Conservation (phyloP, 2,329 filamentous ascomycete genomes). For the Arachnomyces sp. region DNA sequence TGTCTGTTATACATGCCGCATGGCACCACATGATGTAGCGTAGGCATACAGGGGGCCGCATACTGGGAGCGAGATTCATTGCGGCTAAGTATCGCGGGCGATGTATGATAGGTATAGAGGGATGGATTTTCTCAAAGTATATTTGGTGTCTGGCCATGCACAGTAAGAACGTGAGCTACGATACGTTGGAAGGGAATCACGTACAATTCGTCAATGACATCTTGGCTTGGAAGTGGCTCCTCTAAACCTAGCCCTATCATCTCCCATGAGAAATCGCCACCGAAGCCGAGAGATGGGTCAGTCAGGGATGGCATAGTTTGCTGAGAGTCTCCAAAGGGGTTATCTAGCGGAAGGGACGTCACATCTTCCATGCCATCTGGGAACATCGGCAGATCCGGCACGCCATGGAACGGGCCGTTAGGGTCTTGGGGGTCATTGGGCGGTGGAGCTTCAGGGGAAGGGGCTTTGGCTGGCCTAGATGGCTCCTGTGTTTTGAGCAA, state of each 20-base stretch:
- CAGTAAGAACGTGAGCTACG: not conserved
- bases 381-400: constrained; percentile 20
- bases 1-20: constrained; percentile 77
- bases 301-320: constrained; percentile 16
- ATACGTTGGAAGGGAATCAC: constrained; percentile 12
- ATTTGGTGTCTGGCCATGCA: constrained; percentile 56
- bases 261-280: constrained; percentile 64
- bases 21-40: constrained; percentile 95
- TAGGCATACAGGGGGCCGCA: constrained; percentile 77
- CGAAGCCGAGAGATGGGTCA: constrained; percentile 16
- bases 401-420: constrained; percentile 22
- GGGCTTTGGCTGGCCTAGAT: constrained; percentile 22
- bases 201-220: constrained; percentile 78
- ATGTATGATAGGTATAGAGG: constrained; percentile 80
- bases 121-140: constrained; percentile 86
- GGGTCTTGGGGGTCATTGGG: constrained; percentile 18
- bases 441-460: constrained; percentile 14
- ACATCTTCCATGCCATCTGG: constrained; percentile 15
- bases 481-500: constrained; percentile 72
- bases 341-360: constrained; percentile 19
- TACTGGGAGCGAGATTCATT: constrained; percentile 78
- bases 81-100: constrained; percentile 77
- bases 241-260: constrained; percentile 73
- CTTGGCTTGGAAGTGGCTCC: constrained; percentile 67
- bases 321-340: constrained; percentile 15